Evolutionary conservation across 2,329 filamentous ascomycete genomes (phyloP).

Genomic region (Arthrobotrys sinensis): DNA sequence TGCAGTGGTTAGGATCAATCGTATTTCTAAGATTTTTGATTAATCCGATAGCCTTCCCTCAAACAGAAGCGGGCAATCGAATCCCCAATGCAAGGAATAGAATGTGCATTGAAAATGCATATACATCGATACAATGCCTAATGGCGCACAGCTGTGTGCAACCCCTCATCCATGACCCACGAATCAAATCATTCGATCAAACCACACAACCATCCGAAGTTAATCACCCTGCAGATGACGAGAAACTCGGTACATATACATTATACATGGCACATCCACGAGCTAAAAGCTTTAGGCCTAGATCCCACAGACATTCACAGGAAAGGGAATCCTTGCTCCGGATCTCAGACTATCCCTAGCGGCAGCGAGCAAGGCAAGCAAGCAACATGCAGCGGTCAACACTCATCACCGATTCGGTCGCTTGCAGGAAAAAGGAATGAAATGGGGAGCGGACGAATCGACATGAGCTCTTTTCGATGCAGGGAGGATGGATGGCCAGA

Average conservation of each 20-base stretch:
- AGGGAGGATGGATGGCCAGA: slow-evolving; percentile 27
- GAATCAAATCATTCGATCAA: slow-evolving; percentile 16
- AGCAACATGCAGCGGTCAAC: slow-evolving; percentile 4
- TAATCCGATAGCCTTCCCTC: not conserved
- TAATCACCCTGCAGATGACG: slow-evolving; percentile 29
- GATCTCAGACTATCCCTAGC: slow-evolving; percentile 15
- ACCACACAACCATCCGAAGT: slow-evolving; percentile 31
- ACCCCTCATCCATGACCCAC: slow-evolving; percentile 1
- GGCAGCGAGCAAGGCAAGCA: not conserved
- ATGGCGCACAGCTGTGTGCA: not conserved
- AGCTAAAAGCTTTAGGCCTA: slow-evolving; percentile 10
- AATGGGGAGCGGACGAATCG: not conserved
- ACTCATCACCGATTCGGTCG: slow-evolving; percentile 2
- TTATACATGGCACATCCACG: not conserved
- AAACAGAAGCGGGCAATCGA: not conserved
- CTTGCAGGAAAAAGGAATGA: slow-evolving; percentile 12
- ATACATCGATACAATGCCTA: slow-evolving; percentile 5
- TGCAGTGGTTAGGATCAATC: too few relatives aligned
- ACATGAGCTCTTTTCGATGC: slow-evolving; percentile 35
- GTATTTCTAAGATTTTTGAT: too few relatives aligned
- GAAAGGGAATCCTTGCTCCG: slow-evolving; percentile 19
- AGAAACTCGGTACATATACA: not conserved
- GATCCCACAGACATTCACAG: not conserved
- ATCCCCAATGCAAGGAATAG: not conserved
- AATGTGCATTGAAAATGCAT: too few relatives aligned